Base-by-base conservation (phyloP, 371 early-diverging fungal genomes). In the Mortierella sp. region DNA sequence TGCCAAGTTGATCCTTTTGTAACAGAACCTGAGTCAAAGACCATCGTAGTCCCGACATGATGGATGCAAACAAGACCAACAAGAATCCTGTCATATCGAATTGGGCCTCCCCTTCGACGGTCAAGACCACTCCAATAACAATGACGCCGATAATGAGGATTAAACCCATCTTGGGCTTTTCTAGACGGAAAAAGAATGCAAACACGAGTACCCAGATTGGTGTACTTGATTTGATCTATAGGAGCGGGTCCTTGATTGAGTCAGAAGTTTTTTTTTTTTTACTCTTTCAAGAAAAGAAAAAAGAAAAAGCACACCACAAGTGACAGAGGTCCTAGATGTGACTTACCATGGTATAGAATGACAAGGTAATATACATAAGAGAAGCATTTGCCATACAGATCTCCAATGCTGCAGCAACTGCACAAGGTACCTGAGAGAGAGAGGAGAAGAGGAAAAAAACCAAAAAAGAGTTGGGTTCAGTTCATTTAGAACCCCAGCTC, bases 311-410 rank as follows among this genome's bases (percentile, higher is more conserved):
- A 37, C 37, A 29, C 4, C 25, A 37, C 23, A 29, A 68, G 15
- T 61, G 29, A 16, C 1, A 14, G 9, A 37, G 37, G 5, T 37
- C 37, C 9, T 37, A 3, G 37, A 37, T 37, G 37, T 37, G 37
- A 19, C 62, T 57, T 82, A 84, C 88, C 95, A 97, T 95, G n/a
- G 97, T 98, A 83, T 96, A 96, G 71, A 97, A 96, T 2, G 96
- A 90, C 30, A 98, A 87, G 0, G 96, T 92, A 47, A 97, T 93
- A 47, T 84, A 85, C 79, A 91, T 89, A 37, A 97, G 85, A 23
- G 93, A 91, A 4, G 93, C 87, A 82, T 96, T 97, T 46, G 95
- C 91, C 80, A 95, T 88, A 18, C 96, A 93, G 70, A 97, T 95
- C 65, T 97, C 97, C 44, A 96, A 66, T 19, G 93, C 96, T 19